Base-by-base conservation (phyloP, 2,329 filamentous ascomycete species). In the Monilinia laxa region DNA sequence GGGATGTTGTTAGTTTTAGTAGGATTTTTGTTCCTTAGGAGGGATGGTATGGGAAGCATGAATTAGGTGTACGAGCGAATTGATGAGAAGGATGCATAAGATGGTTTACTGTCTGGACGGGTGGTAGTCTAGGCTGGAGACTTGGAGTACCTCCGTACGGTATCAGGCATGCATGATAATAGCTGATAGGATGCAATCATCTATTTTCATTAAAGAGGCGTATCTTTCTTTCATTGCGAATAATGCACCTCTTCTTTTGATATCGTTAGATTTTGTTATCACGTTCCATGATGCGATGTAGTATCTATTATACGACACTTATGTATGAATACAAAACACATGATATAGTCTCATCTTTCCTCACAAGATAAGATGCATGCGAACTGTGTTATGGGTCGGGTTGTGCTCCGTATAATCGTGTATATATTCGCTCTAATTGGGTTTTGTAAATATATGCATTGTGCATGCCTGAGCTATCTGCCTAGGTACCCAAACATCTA, bases 1-100 rank as follows among this genome's bases (percentile, higher is more conserved):
- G 92, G 66, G 90, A 95, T 73, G 92, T 98, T 40, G 86, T 87
- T 65, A 95, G 93, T 65, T 98, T 97, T 78, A 93, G 92, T 71
- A 87, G 92, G 72, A 87, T 99, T 68, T 99, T 91, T 81, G 93
- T 98, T 52, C 95, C 95, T 58, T 75, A 60, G 52, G 18, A 49
- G 9, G 47, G 47, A 11, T 23, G 47, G 20, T 12, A 14, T 14
- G 31, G 49, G 2, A 5, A 38, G n/a, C 6, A 12, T 14, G 31
- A 25, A 10, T 6, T 18, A 20, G 3, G n/a, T 23, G 25, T 12
- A 18, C 5, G 28, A 54, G 3, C 3, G 52, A 4, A 10, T 18
- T 25, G 18, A 54, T 20, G 52, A 35, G 25, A 35, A 35, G 23
- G 4, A 54, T 47, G 18, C 28, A 54, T 31, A 18, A 12, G 4